These are phyloP conservation scores for Rhododendron williamsianum DNA, from an alignment of 148 eudicot species.

Conservation along the genomic window DNA sequence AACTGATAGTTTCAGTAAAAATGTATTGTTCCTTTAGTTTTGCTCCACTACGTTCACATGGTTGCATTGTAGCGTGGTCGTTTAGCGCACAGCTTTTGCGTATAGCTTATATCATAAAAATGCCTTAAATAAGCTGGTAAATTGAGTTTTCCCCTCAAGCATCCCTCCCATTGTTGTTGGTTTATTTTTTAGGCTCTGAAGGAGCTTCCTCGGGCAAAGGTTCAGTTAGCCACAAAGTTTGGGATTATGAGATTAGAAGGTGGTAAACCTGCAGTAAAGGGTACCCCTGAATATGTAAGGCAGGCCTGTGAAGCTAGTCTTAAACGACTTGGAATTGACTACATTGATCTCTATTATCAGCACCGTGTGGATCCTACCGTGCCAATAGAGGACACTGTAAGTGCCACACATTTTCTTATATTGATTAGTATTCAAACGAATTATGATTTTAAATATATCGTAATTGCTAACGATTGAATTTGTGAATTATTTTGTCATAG, in stretches of 20 bases:
- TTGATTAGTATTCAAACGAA: not conserved
- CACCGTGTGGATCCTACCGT: conserved; percentile 37
- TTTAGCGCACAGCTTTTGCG: not conserved
- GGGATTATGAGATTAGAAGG: conserved; percentile 13
- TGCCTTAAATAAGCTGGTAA: not conserved
- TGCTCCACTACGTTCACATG: not conserved
- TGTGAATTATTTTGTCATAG: conserved; percentile 10
- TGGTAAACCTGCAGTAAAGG: conserved; percentile 15
- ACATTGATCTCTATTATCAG: conserved; percentile 46
- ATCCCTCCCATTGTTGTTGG: not conserved
- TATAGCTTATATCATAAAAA: not conserved
- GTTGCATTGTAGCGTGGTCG: not conserved
- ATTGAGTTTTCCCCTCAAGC: not conserved
- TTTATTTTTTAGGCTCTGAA: conserved; percentile 2
- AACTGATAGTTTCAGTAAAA: not conserved
- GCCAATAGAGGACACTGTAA: conserved; percentile 46
- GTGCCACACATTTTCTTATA: not conserved
- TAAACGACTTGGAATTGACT: conserved; percentile 33
- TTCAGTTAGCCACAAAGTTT: conserved; percentile 45
- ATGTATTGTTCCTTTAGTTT: not conserved
- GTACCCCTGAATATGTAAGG: conserved; percentile 39
- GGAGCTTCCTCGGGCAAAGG: conserved; percentile 32
- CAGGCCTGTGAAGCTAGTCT: conserved; percentile 41
- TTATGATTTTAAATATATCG: not conserved
- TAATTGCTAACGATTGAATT: not conserved